A percentile compares a stretch with the other conserved stretches of the same genome.
These are phyloP conservation scores for Oryza officinalis DNA, from an alignment of 176 grass and related monocot genomes.

Conservation along the genomic window DNA sequence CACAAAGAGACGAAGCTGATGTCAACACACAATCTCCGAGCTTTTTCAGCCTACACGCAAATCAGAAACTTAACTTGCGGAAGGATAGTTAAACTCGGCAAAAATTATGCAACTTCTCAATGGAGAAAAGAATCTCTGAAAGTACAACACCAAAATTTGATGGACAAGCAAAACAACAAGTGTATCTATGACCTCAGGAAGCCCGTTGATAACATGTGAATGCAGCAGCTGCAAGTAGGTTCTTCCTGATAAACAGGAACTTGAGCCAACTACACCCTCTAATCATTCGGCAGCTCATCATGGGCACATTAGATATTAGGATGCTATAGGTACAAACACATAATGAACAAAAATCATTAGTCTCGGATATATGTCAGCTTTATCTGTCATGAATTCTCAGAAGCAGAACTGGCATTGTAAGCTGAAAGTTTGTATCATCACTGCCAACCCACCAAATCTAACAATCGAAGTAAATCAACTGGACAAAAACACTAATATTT, in stretches of 20 bases:
- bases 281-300: constrained; percentile 32
- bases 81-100: constrained; percentile 58
- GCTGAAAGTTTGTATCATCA: constrained; percentile 38
- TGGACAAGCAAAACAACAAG: background rate
- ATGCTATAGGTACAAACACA: background rate
- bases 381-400: constrained; percentile 70
- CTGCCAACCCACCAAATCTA: background rate
- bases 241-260: constrained; percentile 52
- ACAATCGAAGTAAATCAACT: background rate
- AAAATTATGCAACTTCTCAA: no score
- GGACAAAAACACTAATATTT: background rate
- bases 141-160: background rate
- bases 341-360: background rate
- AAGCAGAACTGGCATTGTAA: constrained; percentile 78
- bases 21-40: constrained; percentile 51
- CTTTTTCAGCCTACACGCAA: constrained; percentile 48
- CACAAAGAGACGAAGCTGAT: constrained; percentile 56
- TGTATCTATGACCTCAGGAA: background rate
- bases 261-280: constrained; percentile 34
- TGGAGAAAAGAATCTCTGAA: background rate
- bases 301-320: background rate
- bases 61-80: constrained; percentile 8
- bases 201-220: constrained; percentile 22
- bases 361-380: constrained; percentile 54
- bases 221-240: constrained; percentile 50